Evolutionary conservation across 495 filamentous ascomycete species (phyloP).

Genomic region (Penicillium samsonianum): DNA sequence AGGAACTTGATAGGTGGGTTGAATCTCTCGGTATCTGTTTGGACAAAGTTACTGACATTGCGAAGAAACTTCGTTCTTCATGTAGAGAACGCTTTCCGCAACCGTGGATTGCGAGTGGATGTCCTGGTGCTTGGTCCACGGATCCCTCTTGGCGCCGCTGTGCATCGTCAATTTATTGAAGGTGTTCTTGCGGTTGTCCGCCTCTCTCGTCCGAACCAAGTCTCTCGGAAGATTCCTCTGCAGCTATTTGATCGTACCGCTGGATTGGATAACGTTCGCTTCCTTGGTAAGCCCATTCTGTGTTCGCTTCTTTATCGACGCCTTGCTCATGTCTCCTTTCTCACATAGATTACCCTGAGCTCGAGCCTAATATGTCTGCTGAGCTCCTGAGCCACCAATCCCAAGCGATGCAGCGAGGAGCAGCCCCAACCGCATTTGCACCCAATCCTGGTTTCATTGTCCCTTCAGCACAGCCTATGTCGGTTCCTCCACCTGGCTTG

Average conservation of each 20-base stretch:
- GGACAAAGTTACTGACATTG: conserved; percentile 11
- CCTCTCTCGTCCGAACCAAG: conserved; percentile 67
- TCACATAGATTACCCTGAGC: conserved; percentile 68
- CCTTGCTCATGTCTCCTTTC: conserved; percentile 6
- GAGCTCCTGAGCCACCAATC: conserved; percentile 73
- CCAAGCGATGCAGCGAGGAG: conserved; percentile 59
- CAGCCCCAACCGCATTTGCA: conserved; percentile 44
- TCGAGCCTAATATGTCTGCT: conserved; percentile 74
- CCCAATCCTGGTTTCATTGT: conserved; percentile 48
- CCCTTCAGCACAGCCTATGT: conserved; percentile 37
- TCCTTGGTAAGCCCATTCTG: conserved; percentile 57
- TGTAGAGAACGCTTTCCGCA: conserved; percentile 73
- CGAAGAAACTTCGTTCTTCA: conserved; percentile 74
- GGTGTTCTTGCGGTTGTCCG: conserved; percentile 84
- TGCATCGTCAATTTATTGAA: conserved; percentile 83
- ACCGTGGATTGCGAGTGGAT: conserved; percentile 69
- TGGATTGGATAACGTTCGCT: conserved; percentile 69
- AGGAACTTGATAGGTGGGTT: conserved; percentile 71
- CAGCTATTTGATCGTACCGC: conserved; percentile 81
- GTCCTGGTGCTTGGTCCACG: conserved; percentile 77
- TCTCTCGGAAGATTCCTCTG: conserved; percentile 68
- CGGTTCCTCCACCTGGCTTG: conserved; percentile 36
- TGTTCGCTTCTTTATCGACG: not conserved
- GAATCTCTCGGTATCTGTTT: not conserved
- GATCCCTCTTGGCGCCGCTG: conserved; percentile 70